phyloP scores from a whole-genome alignment of 306 rosid genomes.

The Fragaria iinumae region DNA sequence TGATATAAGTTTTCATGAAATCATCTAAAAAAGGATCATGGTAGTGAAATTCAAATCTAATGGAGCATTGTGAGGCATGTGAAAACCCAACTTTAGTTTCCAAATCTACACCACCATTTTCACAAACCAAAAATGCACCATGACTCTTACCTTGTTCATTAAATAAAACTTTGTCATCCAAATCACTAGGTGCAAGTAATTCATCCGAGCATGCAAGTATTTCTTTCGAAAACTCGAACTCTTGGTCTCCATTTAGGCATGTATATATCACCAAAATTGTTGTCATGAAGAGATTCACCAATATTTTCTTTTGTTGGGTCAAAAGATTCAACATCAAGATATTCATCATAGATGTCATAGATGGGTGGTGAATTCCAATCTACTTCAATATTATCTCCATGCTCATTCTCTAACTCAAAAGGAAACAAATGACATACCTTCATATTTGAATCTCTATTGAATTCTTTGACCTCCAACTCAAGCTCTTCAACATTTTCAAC shows the following conservation, averaged over 20 bases:
- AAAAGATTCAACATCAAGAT: not conserved
- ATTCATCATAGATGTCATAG: not conserved
- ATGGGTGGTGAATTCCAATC: not conserved
- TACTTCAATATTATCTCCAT: not conserved
- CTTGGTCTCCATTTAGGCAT: not conserved
- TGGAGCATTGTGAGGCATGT: not conserved
- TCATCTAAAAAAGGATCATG: not conserved
- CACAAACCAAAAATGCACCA: not conserved
- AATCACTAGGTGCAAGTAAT: too few species aligned
- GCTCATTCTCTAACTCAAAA: not conserved
- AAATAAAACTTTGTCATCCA: not conserved
- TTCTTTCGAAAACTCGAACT: too few species aligned
- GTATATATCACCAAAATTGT: not conserved
- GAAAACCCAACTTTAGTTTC: not conserved
- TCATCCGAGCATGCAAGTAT: too few species aligned
- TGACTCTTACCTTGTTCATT: not conserved
- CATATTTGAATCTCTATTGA: not conserved
- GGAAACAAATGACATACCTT: not conserved
- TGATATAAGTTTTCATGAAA: too few species aligned
- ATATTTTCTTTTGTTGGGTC: not conserved
- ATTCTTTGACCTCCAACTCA: not conserved
- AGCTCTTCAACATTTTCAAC: too few species aligned
- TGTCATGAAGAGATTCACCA: not conserved
- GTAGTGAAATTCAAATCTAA: not conserved
- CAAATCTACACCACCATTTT: not conserved